phyloP scores from a whole-genome alignment of 768 basidiomycete genomes.

The Lepiota brunneoincarnata region DNA sequence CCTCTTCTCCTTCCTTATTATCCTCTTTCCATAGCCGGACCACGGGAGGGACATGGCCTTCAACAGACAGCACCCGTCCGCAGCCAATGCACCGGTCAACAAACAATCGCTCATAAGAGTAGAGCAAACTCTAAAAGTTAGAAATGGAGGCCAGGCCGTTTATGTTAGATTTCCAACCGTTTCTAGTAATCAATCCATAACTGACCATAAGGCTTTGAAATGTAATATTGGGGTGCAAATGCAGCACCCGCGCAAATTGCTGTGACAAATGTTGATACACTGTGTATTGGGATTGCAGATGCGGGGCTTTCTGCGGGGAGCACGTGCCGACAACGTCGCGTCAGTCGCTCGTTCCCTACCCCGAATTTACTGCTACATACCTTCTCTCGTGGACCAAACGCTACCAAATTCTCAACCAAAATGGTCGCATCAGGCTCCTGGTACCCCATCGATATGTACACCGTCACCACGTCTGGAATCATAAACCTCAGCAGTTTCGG shows the following conservation, averaged over 20 bases:
- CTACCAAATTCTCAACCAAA: constrained; percentile 60
- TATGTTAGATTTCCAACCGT: background rate
- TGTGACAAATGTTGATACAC: constrained; percentile 68
- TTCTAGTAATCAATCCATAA: background rate
- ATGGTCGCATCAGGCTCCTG: constrained; percentile 30
- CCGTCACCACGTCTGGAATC: constrained; percentile 63
- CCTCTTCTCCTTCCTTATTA: constrained; percentile 41
- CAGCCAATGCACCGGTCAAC: constrained; percentile 58
- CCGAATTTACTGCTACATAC: constrained; percentile 30
- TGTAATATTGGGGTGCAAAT: constrained; percentile 26
- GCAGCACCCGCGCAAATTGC: constrained; percentile 58
- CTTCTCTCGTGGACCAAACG: constrained; percentile 72
- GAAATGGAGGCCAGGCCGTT: background rate
- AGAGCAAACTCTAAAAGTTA: constrained; percentile 42
- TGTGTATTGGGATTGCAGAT: constrained; percentile 64
- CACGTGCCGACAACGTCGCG: background rate
- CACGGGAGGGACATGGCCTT: constrained; percentile 73
- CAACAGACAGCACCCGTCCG: constrained; percentile 61
- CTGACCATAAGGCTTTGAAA: constrained; percentile 8
- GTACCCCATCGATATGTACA: constrained; percentile 55
- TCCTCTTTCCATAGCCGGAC: constrained; percentile 52
- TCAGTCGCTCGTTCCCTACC: constrained; percentile 7
- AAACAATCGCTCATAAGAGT: constrained; percentile 60
- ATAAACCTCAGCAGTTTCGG: constrained; percentile 53
- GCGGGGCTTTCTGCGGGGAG: constrained; percentile 52